Base-by-base conservation (phyloP, 2,329 filamentous ascomycete genomes). In the Hymenotorrendiella dingleyae region DNA sequence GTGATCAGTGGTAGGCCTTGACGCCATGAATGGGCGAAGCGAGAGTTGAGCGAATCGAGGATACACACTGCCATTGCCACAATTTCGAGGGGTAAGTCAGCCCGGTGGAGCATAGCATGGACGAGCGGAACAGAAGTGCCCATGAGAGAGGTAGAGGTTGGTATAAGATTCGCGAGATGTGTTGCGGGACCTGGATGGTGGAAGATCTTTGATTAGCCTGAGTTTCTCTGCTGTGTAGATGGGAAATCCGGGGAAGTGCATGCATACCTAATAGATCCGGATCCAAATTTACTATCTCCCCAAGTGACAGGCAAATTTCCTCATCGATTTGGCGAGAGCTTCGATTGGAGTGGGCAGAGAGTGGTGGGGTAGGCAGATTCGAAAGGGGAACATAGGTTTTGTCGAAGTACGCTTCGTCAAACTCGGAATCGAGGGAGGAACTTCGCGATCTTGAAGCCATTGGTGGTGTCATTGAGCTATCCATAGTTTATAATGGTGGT, bases 11-110 rank as follows among this genome's bases (percentile, higher is more conserved):
- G 78, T 52, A 76, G 80, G 3, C 70, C 69, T 43, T 76, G 66
- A 17, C 80, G 74, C 79, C 79, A 84, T 44, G 66, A 70, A 24
- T 76, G 71, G 35, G 78, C 75, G 59, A 84, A 84, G 46, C 73
- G 75, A 36, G 72, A 70, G 61, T 76, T 73, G 48, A 84, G 68
- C 29, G 78, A 79, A 58, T 84, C 80, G 52, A 84, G 70, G 37
- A 84, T 76, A 66, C 78, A 82, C 28, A 80, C 78, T 26, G 78
- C 79, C 27, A 84, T 66, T 33, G 80, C 80, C 35, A 84, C 67
- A 19, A 72, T 78, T 56, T 82, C 76, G 56, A 78, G 69, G 3
- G 78, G 73, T 20, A 83, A 65, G 41, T 70, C 64, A 43, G 78
- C 72, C 49, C 76, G 72, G 43, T 67, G 68, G 44, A 84, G 69